Evolutionary conservation across 1,139 yeast genomes (phyloP), one percentile per base, ranked within the genome.

Genomic region (Debaryomyces coudertii): DNA sequence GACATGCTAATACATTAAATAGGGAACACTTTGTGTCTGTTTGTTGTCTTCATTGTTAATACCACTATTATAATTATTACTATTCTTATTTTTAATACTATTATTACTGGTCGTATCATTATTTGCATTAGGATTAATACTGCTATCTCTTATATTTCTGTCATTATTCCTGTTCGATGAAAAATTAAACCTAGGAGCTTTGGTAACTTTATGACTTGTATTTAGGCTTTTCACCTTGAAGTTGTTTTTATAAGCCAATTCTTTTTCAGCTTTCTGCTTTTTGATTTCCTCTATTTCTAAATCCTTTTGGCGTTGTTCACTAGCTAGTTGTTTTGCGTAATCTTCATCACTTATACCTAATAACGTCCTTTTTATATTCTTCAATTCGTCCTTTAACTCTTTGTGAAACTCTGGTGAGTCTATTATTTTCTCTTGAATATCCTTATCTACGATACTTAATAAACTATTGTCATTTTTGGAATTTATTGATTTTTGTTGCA

Each of bases 351-450:
- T 63, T 4, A 75, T 54, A 0, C 79, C 79, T 47, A 65, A 51
- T 11, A 63, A 47, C 38, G 55, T 58, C 16, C 79, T 52, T 47
- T 63, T 60, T 5, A 73, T 63, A 47, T 74, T 74, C 43, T 63
- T 63, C 30, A 76, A 53, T 43, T 74, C 79, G 2, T 44, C 51
- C 40, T 61, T 62, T n/a, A 76, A 51, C 6, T 55, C 38, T 16
- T 57, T 55, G 45, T 71, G 76, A 50, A 76, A 76, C 27, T 69
- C 71, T 2, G 71, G 71, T 4, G 77, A 70, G 46, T 74, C 79
- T 24, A 73, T 69, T 42, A 75, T 71, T 52, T 73, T 73, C 42
- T 73, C 79, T 45, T 72, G 76, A 29, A 75, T 74, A 54, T 73
- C 79, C 47, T 69, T 69, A 48, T 76, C 79, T 11, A 75, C 79